Conservation (phyloP, 257 asterid genomes). For the Linaria vulgaris region DNA sequence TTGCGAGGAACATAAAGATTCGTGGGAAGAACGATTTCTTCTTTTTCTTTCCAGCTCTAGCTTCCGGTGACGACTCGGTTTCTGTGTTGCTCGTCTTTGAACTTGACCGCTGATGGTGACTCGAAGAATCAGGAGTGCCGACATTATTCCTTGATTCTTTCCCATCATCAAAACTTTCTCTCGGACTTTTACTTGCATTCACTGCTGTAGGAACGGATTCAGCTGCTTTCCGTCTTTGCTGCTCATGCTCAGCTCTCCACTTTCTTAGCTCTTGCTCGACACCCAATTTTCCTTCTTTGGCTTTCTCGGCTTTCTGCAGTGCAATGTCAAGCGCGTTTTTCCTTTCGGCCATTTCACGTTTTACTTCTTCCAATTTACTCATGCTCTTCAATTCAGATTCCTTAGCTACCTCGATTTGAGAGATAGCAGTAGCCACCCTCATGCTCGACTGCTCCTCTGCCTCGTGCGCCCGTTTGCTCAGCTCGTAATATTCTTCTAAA, state of each 20-base stretch:
- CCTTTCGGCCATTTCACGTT: slow-evolving; percentile 46
- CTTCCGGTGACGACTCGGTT: slow-evolving; percentile 42
- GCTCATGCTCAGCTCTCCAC: slow-evolving; percentile 85
- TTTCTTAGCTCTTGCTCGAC: slow-evolving; percentile 81
- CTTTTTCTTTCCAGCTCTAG: slow-evolving; percentile 42
- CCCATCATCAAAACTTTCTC: slow-evolving; percentile 39
- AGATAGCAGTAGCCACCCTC: slow-evolving; percentile 62
- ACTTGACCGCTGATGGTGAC: slow-evolving; percentile 34
- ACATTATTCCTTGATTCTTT: slow-evolving; percentile 33
- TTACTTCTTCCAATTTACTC: slow-evolving; percentile 74
- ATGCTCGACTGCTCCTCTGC: slow-evolving; percentile 80
- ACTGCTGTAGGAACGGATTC: slow-evolving; percentile 33
- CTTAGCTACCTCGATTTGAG: slow-evolving; percentile 78
- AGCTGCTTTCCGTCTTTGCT: slow-evolving; percentile 62
- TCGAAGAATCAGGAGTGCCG: slow-evolving; percentile 31
- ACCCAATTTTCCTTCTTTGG: slow-evolving; percentile 73
- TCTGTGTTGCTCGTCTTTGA: slow-evolving; percentile 49
- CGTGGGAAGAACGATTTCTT: slow-evolving; percentile 59
- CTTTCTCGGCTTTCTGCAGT: slow-evolving; percentile 64
- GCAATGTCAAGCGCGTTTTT: slow-evolving; percentile 59
- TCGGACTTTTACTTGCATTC: slow-evolving; percentile 30
- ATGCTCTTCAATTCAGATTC: slow-evolving; percentile 67
- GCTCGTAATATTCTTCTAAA: slow-evolving; percentile 79
- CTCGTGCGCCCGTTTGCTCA: slow-evolving; percentile 82
- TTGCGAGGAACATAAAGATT: slow-evolving; percentile 50